These are phyloP conservation scores for Colletotrichum sp. DNA, from an alignment of 2,329 filamentous ascomycete genomes.

Conservation along the genomic window DNA sequence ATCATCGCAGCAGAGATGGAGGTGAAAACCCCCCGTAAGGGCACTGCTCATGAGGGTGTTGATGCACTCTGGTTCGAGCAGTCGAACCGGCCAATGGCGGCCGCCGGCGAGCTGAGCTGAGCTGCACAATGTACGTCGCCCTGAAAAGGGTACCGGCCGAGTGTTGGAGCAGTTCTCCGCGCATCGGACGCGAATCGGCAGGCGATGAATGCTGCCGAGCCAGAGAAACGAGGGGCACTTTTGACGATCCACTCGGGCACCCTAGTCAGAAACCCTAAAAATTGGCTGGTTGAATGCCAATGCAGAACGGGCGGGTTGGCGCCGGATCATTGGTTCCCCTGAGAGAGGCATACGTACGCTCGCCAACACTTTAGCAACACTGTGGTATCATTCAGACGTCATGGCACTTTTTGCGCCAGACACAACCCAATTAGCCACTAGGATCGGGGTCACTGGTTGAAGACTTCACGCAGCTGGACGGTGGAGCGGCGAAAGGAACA, in stretches of 20 bases:
- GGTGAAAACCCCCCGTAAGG: conserved; percentile 47
- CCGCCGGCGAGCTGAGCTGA: conserved; percentile 17
- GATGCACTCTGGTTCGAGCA: conserved; percentile 42
- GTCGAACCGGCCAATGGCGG: conserved; percentile 3
- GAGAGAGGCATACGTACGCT: conserved; percentile 16
- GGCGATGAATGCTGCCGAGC: neutral
- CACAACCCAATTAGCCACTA: conserved; percentile 3
- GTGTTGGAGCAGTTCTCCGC: conserved; percentile 6
- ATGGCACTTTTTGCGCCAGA: conserved; percentile 16
- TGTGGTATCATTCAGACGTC: conserved; percentile 20
- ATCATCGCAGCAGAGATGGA: conserved; percentile 79
- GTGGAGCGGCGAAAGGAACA: conserved; percentile 6
- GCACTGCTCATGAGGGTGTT: conserved; percentile 2
- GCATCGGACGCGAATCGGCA: conserved; percentile 6
- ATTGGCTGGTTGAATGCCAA: neutral
- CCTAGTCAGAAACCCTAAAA: conserved; percentile 14
- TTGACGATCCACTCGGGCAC: conserved; percentile 14
- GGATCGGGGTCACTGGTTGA: neutral
- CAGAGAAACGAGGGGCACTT: conserved; percentile 5
- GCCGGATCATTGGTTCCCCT: conserved; percentile 4
- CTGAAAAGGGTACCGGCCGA: conserved; percentile 6
- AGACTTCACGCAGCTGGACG: neutral
- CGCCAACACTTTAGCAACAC: neutral
- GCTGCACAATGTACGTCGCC: neutral
- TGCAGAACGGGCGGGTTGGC: conserved; percentile 2